Conservation (phyloP, 1,284 basidiomycete genomes). For the Xanthoconium separans region DNA sequence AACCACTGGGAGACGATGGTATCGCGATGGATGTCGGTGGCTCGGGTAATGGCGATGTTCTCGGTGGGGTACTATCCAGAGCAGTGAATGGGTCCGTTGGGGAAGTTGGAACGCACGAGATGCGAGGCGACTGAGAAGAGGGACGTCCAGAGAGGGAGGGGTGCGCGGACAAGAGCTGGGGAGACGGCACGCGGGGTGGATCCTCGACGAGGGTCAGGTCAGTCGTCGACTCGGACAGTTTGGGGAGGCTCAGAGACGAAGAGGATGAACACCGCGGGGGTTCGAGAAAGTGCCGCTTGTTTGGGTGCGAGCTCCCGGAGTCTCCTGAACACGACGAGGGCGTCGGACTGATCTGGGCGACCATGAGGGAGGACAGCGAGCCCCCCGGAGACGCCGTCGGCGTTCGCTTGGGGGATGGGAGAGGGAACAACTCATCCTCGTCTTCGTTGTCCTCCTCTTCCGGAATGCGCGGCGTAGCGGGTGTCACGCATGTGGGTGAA, state of each 20-base stretch:
- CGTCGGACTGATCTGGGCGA: constrained; percentile 12
- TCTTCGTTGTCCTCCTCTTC: constrained; percentile 48
- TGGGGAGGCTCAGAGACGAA: constrained; percentile 28
- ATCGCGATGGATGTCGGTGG: not conserved
- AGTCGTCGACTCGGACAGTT: constrained; percentile 9
- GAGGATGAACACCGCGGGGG: constrained; percentile 25
- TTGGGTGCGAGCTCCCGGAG: not conserved
- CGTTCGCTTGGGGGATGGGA: constrained; percentile 50
- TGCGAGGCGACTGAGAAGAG: constrained; percentile 6
- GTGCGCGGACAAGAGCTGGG: constrained; percentile 22
- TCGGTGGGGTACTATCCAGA: not conserved
- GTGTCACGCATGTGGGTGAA: constrained; percentile 12
- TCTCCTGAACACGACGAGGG: constrained; percentile 22
- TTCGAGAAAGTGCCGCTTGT: constrained; percentile 14
- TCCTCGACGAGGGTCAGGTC: constrained; percentile 11
- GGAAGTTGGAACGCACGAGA: constrained; percentile 2
- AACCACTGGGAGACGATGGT: not conserved
- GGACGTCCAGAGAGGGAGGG: constrained; percentile 27
- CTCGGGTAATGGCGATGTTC: not conserved
- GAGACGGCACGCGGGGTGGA: constrained; percentile 22
- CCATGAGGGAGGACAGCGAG: constrained; percentile 26
- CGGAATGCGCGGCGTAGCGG: constrained; percentile 30
- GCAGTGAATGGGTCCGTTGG: not conserved
- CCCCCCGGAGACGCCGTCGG: constrained; percentile 36
- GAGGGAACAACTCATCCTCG: constrained; percentile 52